Evolutionary conservation across 305 asterid genomes (phyloP), one percentile per base, ranked within the genome.

Genomic region (Fraxinus platypoda): DNA sequence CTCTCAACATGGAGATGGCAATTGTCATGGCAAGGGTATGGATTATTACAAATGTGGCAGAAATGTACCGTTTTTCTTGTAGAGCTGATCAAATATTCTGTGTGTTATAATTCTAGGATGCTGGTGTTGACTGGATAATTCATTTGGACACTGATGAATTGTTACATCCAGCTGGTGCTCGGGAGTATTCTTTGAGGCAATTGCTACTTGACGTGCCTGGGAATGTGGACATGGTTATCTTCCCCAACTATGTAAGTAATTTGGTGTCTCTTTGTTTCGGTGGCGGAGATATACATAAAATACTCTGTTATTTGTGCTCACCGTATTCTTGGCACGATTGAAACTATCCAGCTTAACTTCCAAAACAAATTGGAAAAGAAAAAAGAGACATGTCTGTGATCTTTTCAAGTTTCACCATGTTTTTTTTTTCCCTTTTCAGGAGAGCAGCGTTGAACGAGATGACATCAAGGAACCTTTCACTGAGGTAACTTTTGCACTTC

Each of bases 1-100:
- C 94, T 71, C 90, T 95, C 33, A 95, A 95, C 90, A 95, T 94
- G 99, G 99, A 95, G 90, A 93, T 91, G 97, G 98, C 99, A 19
- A 91, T 94, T 68, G 91, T 90, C 81, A 92, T 95, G 98, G 98
- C 99, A 80, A 90, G 94, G 95, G 98, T 95, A 94, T 81, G 92
- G 75, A 68, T 80, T 28, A 62, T 46, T 83, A 38, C 79, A 43
- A 75, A n/a, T 59, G 78, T 46, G 59, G 77, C 59, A 59, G 64
- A 81, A 49, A 30, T 75, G 77, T 25, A 71, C 21, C 73, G 28
- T 35, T 23, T 77, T 79, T 72, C 4, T 25, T 26, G 46, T 59
- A 76, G 38, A 81, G 33, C 59, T 73, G 12, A 75, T 79, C 12
- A 87, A 35, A 35, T 77, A 15, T 80, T 81, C 62, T 57, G 57